Percentiles rank a stretch among this genome's conserved stretches.
Conservation (phyloP, 306 rosid species). For the Trichosanthes truncata region DNA sequence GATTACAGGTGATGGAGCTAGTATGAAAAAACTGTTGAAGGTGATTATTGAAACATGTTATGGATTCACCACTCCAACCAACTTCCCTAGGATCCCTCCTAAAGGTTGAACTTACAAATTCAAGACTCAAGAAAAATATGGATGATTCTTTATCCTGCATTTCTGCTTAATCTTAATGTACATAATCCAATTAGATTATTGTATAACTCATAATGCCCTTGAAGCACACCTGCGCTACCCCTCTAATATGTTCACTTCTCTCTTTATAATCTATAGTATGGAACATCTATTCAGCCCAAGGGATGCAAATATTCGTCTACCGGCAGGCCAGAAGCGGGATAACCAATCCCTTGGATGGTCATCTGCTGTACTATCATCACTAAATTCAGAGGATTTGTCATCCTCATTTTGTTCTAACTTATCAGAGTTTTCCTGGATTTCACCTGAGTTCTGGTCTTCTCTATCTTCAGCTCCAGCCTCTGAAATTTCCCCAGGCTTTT, state of each 20-base stretch:
- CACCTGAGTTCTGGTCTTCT: constrained; percentile 24
- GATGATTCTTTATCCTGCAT: not conserved
- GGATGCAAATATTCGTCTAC: constrained; percentile 41
- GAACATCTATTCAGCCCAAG: constrained; percentile 57
- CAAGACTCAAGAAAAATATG: not conserved
- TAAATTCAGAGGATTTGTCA: constrained; percentile 33
- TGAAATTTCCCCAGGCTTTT: constrained; percentile 86
- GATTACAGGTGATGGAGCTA: not conserved
- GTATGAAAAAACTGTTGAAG: not conserved
- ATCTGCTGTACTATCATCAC: constrained; percentile 29
- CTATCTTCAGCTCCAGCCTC: constrained; percentile 38
- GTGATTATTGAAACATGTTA: not conserved
- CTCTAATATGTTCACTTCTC: not conserved
- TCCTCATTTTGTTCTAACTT: constrained; percentile 27
- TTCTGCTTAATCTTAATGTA: not conserved
- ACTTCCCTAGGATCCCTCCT: not conserved
- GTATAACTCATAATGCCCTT: not conserved
- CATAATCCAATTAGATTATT: not conserved
- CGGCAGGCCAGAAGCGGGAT: constrained; percentile 49
- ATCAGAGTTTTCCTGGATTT: constrained; percentile 30
- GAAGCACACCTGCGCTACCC: not conserved
- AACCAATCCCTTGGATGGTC: constrained; percentile 39
- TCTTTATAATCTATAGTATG: constrained; percentile 32
- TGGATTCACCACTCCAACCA: not conserved
- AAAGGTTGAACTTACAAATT: not conserved